Conservation (phyloP, 2,329 filamentous ascomycete species). For the Elsinoe perseae region DNA sequence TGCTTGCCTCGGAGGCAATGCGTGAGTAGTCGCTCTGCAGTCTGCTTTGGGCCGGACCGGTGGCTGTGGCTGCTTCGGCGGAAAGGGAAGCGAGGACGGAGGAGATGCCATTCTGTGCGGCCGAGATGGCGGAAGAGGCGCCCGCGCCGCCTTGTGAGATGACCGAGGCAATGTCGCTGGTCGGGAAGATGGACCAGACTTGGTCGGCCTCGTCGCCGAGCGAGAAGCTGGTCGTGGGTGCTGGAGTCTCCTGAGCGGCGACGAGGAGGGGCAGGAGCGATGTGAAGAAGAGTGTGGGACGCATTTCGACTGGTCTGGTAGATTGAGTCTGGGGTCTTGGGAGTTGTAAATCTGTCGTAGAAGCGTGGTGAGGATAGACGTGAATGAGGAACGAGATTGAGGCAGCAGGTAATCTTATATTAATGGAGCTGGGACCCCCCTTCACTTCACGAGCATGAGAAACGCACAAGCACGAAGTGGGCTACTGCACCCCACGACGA, state of each 20-base stretch:
- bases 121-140: neutral
- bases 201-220: constrained; percentile 5
- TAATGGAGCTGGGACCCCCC: neutral
- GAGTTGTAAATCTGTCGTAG: neutral
- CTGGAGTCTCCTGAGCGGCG: constrained; percentile 3
- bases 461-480: neutral
- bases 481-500: constrained; percentile 11
- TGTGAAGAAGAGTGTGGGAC: constrained; percentile 3
- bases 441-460: constrained; percentile 1
- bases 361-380: neutral
- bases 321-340: neutral
- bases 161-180: neutral
- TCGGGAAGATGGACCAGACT: constrained; percentile 10
- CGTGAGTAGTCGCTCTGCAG: constrained; percentile 12
- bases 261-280: constrained; percentile 12
- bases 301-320: constrained; percentile 5
- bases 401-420: constrained; percentile 9
- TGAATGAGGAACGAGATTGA: neutral
- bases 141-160: neutral
- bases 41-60: neutral
- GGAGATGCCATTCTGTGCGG: neutral
- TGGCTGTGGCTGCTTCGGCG: constrained; percentile 9
- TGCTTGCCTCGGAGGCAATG: neutral
- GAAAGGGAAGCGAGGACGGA: constrained; percentile 3
- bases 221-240: neutral